Conservation (phyloP, 108 stramenopile species). For the Craspedostauros australis region DNA sequence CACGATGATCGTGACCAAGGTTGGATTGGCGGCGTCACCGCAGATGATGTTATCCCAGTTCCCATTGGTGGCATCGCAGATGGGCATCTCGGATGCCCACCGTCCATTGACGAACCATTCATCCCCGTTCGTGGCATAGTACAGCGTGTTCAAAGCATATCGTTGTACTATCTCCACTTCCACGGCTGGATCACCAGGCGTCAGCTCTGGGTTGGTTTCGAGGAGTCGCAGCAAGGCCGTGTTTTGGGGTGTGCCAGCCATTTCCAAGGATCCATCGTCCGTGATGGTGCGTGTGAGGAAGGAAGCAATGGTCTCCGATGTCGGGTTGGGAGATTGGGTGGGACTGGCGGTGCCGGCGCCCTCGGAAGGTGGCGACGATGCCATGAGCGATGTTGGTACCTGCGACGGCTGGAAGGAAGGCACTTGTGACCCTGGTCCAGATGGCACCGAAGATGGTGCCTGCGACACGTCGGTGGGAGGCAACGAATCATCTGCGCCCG, state of each 20-base stretch:
- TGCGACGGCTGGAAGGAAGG: too few relatives aligned
- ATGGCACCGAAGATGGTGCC: too few relatives aligned
- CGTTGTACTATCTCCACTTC: slow-evolving; percentile 33
- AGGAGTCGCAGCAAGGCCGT: slow-evolving; percentile 6
- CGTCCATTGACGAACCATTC: slow-evolving; percentile 28
- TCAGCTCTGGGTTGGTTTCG: slow-evolving; percentile 12
- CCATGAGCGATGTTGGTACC: too few relatives aligned
- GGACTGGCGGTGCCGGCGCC: too few relatives aligned
- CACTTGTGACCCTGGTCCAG: too few relatives aligned
- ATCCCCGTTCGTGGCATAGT: slow-evolving; percentile 43
- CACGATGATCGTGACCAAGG: slow-evolving; percentile 16
- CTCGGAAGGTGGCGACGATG: too few relatives aligned
- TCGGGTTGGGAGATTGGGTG: too few relatives aligned
- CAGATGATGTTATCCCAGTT: not conserved
- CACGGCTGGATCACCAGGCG: slow-evolving; percentile 14
- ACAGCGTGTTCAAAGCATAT: slow-evolving; percentile 47
- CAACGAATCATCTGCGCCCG: too few relatives aligned
- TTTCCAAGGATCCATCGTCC: slow-evolving; percentile 19
- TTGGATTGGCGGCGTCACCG: too few relatives aligned
- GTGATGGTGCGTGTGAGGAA: slow-evolving; percentile 21
- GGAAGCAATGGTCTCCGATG: too few relatives aligned
- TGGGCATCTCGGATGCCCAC: slow-evolving; percentile 17
- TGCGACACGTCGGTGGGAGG: too few relatives aligned
- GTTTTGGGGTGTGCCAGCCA: slow-evolving; percentile 24
- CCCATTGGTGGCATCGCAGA: slow-evolving; percentile 12